Base-by-base conservation (phyloP, 1,139 yeast species). In the Yamadazyma kanchanaburiensis region DNA sequence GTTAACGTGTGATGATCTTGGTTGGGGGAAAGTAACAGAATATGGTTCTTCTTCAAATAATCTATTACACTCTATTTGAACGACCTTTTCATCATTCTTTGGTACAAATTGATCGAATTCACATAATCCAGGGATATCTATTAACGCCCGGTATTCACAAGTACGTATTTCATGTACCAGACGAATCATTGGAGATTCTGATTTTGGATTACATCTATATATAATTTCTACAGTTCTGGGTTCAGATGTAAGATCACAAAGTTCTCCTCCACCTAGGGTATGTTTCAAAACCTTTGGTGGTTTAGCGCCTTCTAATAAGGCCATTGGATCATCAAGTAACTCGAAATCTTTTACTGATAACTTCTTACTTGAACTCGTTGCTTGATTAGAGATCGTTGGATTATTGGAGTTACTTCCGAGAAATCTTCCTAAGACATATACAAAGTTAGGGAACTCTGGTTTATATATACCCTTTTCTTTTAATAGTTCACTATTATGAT, bases 191-290 rank as follows among this genome's bases (percentile, higher is more conserved):
- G 78, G 55, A 4, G 42, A 38, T 0, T 63, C 51, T 10, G 44
- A 51, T 6, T 42, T 38, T 1, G 72, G 66, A 40, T 78, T 80
- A 54, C 97, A 89, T 21, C 70, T 63, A 49, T 81, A 87, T 29
- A 75, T 74, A 3, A 89, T 58, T 32, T 81, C 85, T 1, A 79
- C 63, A 1, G 70, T 56, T 37, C 96, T 67, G 4, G 80, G 80
- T 23, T 62, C 57, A 1, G 72, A 71, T 0, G 94, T 85, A 28
- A 83, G 48, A 47, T 85, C 95, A 58, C 97, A 89, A 1, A 68
- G 44, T 4, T 77, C 74, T 2, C 97, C 97, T 35, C 67, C 59
- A 1, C 56, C 61, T 10, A 83, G 55, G 2, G 60, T 55, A 38
- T 83, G 87, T 30, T 71, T 34, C 15, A 44, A 27, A 2, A 46